Conservation (phyloP, 2,329 filamentous ascomycete genomes). For the Fusarium sp. region DNA sequence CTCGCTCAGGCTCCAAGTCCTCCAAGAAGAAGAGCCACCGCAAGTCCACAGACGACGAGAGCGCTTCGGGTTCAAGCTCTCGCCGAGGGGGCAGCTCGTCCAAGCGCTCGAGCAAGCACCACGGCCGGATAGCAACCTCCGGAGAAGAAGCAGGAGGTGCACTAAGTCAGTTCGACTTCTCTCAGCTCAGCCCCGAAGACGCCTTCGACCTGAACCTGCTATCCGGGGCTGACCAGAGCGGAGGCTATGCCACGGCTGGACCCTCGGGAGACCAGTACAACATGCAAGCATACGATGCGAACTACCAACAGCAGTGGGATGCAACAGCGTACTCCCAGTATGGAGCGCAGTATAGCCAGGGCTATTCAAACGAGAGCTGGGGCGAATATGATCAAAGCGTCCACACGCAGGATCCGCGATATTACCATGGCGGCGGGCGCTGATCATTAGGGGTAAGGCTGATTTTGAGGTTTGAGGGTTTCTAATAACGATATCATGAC, state of each 20-base stretch:
- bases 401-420: conserved; percentile 42
- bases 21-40: conserved; percentile 48
- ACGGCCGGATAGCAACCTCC: conserved; percentile 25
- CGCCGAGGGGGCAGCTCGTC: conserved; percentile 40
- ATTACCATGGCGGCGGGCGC: conserved; percentile 26
- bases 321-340: conserved; percentile 37
- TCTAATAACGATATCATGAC: conserved; percentile 40
- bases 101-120: conserved; percentile 40
- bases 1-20: conserved; percentile 51
- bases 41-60: conserved; percentile 41
- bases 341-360: conserved; percentile 36
- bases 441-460: conserved; percentile 28
- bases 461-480: conserved; percentile 11
- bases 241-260: conserved; percentile 43
- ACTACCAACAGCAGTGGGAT: conserved; percentile 40
- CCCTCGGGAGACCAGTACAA: conserved; percentile 38
- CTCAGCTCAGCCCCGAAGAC: conserved; percentile 49
- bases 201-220: conserved; percentile 49
- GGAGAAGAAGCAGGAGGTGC: conserved; percentile 41
- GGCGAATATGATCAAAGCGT: conserved; percentile 40
- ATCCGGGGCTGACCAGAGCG: conserved; percentile 37
- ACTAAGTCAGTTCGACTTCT: conserved; percentile 48
- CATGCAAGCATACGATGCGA: conserved; percentile 24
- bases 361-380: conserved; percentile 36
- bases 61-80: conserved; percentile 37